Conservation (phyloP, 352 stramenopile species). For the Phytophthora fragariaefolia region DNA sequence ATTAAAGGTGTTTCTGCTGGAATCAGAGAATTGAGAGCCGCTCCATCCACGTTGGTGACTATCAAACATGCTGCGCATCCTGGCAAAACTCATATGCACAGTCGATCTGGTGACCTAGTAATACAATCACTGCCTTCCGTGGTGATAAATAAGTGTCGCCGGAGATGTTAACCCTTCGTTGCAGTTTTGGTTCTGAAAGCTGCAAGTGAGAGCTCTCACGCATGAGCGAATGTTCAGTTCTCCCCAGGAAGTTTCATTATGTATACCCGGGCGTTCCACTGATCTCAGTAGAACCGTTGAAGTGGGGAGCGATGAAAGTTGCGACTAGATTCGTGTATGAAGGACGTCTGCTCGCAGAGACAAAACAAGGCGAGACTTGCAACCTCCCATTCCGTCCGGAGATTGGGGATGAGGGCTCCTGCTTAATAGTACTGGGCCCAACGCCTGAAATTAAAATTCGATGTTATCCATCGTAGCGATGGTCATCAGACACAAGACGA, state of each 20-base stretch:
- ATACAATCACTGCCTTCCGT: background rate
- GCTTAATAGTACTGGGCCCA: background rate
- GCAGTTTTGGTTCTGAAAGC: slow-evolving; percentile 2
- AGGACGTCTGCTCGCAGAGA: background rate
- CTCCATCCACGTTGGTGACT: slow-evolving; percentile 4
- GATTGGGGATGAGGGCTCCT: background rate
- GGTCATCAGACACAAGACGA: background rate
- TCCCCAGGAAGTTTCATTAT: background rate
- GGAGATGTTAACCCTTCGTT: background rate
- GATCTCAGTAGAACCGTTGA: background rate
- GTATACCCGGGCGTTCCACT: background rate
- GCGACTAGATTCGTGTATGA: background rate
- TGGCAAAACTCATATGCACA: background rate
- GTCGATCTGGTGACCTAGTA: background rate
- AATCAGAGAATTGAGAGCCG: slow-evolving; percentile 15
- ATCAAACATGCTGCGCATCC: background rate
- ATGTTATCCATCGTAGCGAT: background rate
- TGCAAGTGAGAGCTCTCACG: background rate
- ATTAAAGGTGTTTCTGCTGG: slow-evolving; percentile 1
- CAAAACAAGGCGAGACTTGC: background rate
- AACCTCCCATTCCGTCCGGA: background rate
- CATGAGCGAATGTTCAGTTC: background rate
- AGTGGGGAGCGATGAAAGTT: background rate
- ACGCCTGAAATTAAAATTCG: background rate
- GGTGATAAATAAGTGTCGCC: background rate